Evolutionary conservation across 176 grass and related monocot species (phyloP).

Genomic region (Oryza longistaminata): DNA sequence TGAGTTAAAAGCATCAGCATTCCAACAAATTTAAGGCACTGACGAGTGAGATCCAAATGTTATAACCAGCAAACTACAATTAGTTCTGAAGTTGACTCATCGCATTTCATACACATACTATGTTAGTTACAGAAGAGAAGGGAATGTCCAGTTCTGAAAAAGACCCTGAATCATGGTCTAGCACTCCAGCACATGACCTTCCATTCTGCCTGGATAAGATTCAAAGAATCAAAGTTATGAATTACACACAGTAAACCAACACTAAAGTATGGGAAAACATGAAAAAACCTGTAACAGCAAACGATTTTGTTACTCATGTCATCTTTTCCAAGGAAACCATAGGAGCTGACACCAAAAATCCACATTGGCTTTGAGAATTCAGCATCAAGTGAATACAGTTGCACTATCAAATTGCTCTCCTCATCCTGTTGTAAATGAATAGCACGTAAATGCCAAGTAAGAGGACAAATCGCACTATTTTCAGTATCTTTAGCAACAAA

Average conservation of each 20-base stretch:
- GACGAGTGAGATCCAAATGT: not conserved
- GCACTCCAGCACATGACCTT: constrained; percentile 67
- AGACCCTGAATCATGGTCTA: constrained; percentile 52
- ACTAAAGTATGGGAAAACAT: not conserved
- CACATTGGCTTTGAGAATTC: constrained; percentile 90
- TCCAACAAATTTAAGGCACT: constrained; percentile 17
- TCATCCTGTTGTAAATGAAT: constrained; percentile 56
- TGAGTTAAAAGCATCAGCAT: constrained; percentile 9
- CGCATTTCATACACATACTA: constrained; percentile 53
- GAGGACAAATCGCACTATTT: not conserved
- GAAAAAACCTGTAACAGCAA: constrained; percentile 80
- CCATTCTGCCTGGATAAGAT: constrained; percentile 74
- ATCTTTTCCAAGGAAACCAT: constrained; percentile 70
- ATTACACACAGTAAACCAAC: constrained; percentile 4
- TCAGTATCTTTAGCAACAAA: not conserved
- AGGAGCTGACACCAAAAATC: constrained; percentile 86
- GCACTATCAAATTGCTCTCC: constrained; percentile 51
- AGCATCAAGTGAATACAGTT: constrained; percentile 74
- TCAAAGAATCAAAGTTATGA: constrained; percentile 35
- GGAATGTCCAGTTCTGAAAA: constrained; percentile 67
- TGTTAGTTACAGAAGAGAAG: constrained; percentile 71
- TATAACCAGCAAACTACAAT: not conserved
- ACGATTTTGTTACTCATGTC: constrained; percentile 44
- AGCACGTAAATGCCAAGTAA: constrained; percentile 24
- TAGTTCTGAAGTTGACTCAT: constrained; percentile 5